These are phyloP conservation scores for Podila verticillata DNA, from an alignment of 192 early-diverging fungal species.

Conservation along the genomic window DNA sequence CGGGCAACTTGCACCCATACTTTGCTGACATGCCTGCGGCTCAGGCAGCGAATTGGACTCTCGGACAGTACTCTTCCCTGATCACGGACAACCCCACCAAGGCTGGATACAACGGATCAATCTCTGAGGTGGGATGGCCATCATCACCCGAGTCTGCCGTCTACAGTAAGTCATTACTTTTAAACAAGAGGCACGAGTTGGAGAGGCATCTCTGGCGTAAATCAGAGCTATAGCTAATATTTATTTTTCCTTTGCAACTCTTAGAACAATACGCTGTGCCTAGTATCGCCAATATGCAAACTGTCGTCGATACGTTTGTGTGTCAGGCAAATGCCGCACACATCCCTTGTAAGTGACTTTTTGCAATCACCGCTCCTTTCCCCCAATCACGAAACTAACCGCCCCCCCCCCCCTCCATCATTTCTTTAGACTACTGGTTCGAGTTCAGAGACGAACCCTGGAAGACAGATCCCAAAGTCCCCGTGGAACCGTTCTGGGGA, in stretches of 20 bases:
- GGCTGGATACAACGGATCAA: conserved; percentile 57
- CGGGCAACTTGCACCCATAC: conserved; percentile 73
- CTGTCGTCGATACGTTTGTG: conserved; percentile 41
- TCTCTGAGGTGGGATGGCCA: conserved; percentile 80
- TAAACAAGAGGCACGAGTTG: no score
- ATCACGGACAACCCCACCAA: conserved; percentile 50
- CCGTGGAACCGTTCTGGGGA: conserved; percentile 51
- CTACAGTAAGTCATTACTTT: conserved; percentile 3
- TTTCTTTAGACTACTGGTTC: conserved; percentile 47
- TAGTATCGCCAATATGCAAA: conserved; percentile 39
- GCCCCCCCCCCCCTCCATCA: neutral
- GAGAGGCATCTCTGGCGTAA: no score
- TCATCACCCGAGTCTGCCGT: conserved; percentile 38
- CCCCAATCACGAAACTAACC: neutral
- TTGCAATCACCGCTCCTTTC: neutral
- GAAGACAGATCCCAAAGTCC: conserved; percentile 39
- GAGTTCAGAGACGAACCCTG: conserved; percentile 57
- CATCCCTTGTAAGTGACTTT: conserved; percentile 32
- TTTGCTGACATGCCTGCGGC: conserved; percentile 63
- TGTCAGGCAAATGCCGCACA: conserved; percentile 39
- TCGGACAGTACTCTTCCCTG: conserved; percentile 57
- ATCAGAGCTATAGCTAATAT: no score
- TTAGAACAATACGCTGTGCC: conserved; percentile 30
- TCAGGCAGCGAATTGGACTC: conserved; percentile 60
- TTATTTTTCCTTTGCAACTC: no score